A percentile compares a stretch with the other conserved stretches of the same genome.
Conservation (phyloP, 768 basidiomycete species). For the Kwoniella newhampshirensis region DNA sequence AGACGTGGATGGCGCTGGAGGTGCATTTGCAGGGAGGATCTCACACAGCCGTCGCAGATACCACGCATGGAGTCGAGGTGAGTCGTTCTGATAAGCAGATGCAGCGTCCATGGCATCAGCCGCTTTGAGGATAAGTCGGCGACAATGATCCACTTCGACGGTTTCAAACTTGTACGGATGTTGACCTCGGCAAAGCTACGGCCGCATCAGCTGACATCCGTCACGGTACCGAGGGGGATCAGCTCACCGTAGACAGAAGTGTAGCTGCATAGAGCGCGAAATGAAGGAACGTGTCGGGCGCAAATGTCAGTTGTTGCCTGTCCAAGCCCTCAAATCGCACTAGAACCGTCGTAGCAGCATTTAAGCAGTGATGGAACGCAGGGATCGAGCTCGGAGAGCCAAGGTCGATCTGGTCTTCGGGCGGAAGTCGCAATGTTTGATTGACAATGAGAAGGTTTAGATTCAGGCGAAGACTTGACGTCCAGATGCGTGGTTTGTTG, state of each 20-base stretch:
- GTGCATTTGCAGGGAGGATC: constrained; percentile 4
- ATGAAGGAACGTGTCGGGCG: constrained; percentile 34
- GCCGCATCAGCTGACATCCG: neutral
- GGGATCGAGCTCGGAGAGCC: constrained; percentile 26
- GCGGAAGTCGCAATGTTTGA: constrained; percentile 25
- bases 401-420: constrained; percentile 21
- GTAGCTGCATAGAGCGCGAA: constrained; percentile 37
- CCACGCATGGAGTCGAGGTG: constrained; percentile 30
- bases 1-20: neutral
- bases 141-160: constrained; percentile 29
- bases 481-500: constrained; percentile 32
- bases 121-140: constrained; percentile 26
- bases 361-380: constrained; percentile 32
- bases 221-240: neutral
- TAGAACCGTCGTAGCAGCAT: constrained; percentile 28
- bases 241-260: constrained; percentile 31
- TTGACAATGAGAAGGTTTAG: constrained; percentile 36
- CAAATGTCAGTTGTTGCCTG: constrained; percentile 21
- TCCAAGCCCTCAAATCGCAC: constrained; percentile 24
- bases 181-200: constrained; percentile 7
- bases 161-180: constrained; percentile 23
- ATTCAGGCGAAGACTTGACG: constrained; percentile 27
- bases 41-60: constrained; percentile 26
- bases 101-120: constrained; percentile 30
- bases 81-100: constrained; percentile 28